Evolutionary conservation across 768 basidiomycete species (phyloP), one percentile per base, ranked within the genome.

Genomic region (Suillus variegatus): DNA sequence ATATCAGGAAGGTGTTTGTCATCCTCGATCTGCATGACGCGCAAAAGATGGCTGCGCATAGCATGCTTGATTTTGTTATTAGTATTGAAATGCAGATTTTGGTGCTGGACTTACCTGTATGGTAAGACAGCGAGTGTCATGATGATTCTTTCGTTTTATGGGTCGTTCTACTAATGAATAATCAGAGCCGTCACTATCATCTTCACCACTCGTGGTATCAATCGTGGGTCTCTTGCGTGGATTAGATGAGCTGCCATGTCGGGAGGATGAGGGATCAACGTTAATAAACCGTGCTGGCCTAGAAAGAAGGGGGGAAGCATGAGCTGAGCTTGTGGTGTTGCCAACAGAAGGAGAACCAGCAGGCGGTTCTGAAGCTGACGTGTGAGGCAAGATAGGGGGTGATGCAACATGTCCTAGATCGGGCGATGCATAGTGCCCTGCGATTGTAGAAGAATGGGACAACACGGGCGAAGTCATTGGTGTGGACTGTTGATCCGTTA

Each of bases 41-140:
- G 82, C 56, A 88, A 75, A n/a, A 91, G 75, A 70, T 91, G 91
- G 57, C 77, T 76, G 14, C 90, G 88, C 81, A 92, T 86, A 1
- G 90, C 91, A 68, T 89, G 85, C 91, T 92, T 70, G 41, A 64
- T 32, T 57, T 41, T 6, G 20, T 18, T 8, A 28, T 60, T 28
- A 60, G 18, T 41, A 43, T 28, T 28, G n/a, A 22, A n/a, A 18
- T 32, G 43, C 9, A 8, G 44, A 49, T 35, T 64, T 25, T 9
- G 2, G 16, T 36, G 41, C 56, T 20, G 38, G 14, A 74, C 79
- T 68, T 74, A 89, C 91, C 72, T 91, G 86, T 28, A 92, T 86
- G 0, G 89, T 92, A 46, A 89, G 79, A 74, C 85, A 86, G 13
- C 86, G 83, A 49, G 72, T 85, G 73, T 91, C 90, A 67, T 88